A percentile compares a stretch with the other conserved stretches of the same genome.
Conservation (phyloP, 2,329 filamentous ascomycete genomes). For the Alternaria sp. region DNA sequence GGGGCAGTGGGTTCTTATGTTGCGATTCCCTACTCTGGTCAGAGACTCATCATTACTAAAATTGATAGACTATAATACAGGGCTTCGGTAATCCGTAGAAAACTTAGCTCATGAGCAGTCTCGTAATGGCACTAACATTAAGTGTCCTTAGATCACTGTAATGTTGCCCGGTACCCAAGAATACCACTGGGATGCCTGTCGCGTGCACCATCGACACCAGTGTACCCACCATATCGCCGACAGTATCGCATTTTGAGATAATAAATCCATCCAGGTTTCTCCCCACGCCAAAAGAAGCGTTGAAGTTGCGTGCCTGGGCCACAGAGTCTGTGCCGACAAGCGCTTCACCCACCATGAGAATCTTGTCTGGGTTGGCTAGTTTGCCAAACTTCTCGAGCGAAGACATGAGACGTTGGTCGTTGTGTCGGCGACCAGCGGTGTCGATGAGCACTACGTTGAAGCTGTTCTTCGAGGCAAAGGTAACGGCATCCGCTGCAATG, state of each 20-base stretch:
- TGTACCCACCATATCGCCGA: conserved; percentile 98
- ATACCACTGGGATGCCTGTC: conserved; percentile 93
- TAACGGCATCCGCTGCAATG: conserved; percentile 93
- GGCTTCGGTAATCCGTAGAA: not conserved
- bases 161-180: conserved; percentile 77
- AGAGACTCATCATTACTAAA: not conserved
- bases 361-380: conserved; percentile 95
- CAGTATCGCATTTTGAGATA: conserved; percentile 97
- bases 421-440: conserved; percentile 92
- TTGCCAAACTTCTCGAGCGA: conserved; percentile 97
- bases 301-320: conserved; percentile 95
- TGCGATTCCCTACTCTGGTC: not conserved
- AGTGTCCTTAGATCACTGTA: conserved; percentile 69
- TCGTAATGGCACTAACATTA: conserved; percentile 69
- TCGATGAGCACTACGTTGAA: conserved; percentile 97
- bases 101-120: conserved; percentile 62
- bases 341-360: conserved; percentile 94
- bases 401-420: conserved; percentile 94
- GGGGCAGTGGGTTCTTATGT: not conserved
- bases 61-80: not conserved
- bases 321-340: conserved; percentile 95
- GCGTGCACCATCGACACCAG: conserved; percentile 97
- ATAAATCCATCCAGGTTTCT: conserved; percentile 93
- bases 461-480: conserved; percentile 72
- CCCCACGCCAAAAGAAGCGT: conserved; percentile 82